Base-by-base conservation (phyloP, 495 filamentous ascomycete species). In the Diplogelasinospora grovesii region DNA sequence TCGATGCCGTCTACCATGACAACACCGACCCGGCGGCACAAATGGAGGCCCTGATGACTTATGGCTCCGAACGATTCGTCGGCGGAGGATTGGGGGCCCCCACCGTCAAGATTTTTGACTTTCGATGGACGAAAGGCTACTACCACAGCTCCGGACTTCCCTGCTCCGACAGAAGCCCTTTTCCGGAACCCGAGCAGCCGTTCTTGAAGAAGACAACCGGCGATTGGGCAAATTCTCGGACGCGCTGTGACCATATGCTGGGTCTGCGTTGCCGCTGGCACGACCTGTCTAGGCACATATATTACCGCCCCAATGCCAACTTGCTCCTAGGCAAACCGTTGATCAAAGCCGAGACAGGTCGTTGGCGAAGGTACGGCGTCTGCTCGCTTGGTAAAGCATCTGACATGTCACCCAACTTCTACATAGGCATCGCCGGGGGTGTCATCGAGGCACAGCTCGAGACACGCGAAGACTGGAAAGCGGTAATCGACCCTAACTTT, bases 41-140 rank as follows among this genome's bases (percentile, higher is more conserved):
- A 14, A 56, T 60, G 34, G 69, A 65, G 39, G 47, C 60, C 9
- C 49, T 73, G 0, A 56, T 71, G 22, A 55, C 63, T 0, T 63
- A 64, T 22, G 68, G 65, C 26, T 44, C 57, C 1, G 66, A 71
- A 28, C 46, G 65, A 5, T 73, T 73, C 28, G 36, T 70, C 6
- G 49, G 53, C 0, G 69, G 61, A 0, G 63, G 63, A 35, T 60
- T 54, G 20, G 48, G 56, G 3, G 53, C 52, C 2, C 48, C 51
- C 3, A 50, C 57, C 22, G 21, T 73, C 41, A 69, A 70, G 36
- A 45, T 73, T 1, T 73, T 71, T 34, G 69, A 73, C 56, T 70
- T 69, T 22, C 66, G 69, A 7, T 69, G 64, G 63, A 44, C 60
- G 0, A 65, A 61, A 43, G 30, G 43, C 3, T 73, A 73, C 41